These are phyloP conservation scores for Brasilioporus rufonigricans DNA, from an alignment of 768 basidiomycete species.

Conservation along the genomic window DNA sequence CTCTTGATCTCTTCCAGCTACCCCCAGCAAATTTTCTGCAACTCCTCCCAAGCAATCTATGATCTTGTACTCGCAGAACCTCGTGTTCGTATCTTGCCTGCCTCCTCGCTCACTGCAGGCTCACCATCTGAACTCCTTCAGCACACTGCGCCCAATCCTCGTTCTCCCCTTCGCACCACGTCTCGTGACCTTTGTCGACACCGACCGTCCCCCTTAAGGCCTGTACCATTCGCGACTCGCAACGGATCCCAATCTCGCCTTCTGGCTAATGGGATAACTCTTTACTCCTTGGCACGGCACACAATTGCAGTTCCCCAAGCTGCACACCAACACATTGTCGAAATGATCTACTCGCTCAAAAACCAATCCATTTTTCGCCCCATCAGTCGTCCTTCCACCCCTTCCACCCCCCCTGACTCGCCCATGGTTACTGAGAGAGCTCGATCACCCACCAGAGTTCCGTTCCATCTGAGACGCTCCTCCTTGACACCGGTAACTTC, in stretches of 20 bases:
- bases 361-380: conserved; percentile 66
- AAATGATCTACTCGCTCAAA: conserved; percentile 66
- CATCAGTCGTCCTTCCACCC: conserved; percentile 61
- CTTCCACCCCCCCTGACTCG: conserved; percentile 41
- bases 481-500: conserved; percentile 36
- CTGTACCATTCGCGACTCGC: too few relatives aligned
- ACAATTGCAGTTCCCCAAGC: conserved; percentile 15
- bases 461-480: conserved; percentile 59
- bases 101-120: not conserved
- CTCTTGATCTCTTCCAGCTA: conserved; percentile 7
- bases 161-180: conserved; percentile 60
- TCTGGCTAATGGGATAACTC: conserved; percentile 44
- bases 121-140: conserved; percentile 11
- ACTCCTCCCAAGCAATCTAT: conserved; percentile 44
- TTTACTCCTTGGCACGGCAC: conserved; percentile 24
- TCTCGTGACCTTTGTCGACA: conserved; percentile 58
- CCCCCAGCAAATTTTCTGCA: not conserved
- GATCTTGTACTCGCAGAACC: conserved; percentile 43
- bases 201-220: conserved; percentile 77
- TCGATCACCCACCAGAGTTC: conserved; percentile 56
- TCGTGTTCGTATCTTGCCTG: conserved; percentile 16
- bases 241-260: not conserved
- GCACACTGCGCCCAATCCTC: conserved; percentile 32
- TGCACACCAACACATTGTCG: conserved; percentile 4
- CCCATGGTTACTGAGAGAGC: conserved; percentile 41